phyloP scores from a whole-genome alignment of 192 early-diverging fungal genomes.

The Entomortierella parvispora region DNA sequence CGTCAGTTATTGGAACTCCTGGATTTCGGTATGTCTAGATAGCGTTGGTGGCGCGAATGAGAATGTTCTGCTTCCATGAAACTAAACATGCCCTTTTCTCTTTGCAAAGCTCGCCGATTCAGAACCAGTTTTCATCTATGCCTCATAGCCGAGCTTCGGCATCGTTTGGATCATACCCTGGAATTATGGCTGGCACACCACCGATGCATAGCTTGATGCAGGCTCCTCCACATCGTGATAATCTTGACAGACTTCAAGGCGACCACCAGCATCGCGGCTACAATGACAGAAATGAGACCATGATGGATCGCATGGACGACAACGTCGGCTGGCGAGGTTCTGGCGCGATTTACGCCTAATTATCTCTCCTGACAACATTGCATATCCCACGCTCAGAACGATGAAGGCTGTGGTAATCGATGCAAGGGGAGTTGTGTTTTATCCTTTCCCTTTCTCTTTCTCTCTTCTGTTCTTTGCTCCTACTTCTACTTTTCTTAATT shows the following conservation, averaged over 20 bases:
- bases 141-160: conserved; percentile 26
- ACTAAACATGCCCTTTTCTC: neutral
- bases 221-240: conserved; percentile 33
- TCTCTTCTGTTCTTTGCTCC: no score
- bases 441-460: no score
- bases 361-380: no score
- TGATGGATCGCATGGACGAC: conserved; percentile 57
- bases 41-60: neutral
- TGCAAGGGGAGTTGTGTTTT: no score
- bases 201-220: conserved; percentile 42
- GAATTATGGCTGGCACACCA: conserved; percentile 42
- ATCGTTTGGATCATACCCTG: conserved; percentile 30
- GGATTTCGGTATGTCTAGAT: conserved; percentile 28
- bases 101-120: conserved; percentile 23
- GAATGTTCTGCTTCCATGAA: neutral
- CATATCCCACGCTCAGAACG: no score
- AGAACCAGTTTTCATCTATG: conserved; percentile 32
- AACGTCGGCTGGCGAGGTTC: conserved; percentile 50
- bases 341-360: conserved; percentile 45
- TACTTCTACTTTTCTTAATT: no score
- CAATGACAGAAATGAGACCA: conserved; percentile 43
- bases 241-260: conserved; percentile 33
- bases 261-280: conserved; percentile 31
- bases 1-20: conserved; percentile 24
- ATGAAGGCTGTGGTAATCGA: no score